Conservation (phyloP, 129 eudicot species). For the Logfia minima region DNA sequence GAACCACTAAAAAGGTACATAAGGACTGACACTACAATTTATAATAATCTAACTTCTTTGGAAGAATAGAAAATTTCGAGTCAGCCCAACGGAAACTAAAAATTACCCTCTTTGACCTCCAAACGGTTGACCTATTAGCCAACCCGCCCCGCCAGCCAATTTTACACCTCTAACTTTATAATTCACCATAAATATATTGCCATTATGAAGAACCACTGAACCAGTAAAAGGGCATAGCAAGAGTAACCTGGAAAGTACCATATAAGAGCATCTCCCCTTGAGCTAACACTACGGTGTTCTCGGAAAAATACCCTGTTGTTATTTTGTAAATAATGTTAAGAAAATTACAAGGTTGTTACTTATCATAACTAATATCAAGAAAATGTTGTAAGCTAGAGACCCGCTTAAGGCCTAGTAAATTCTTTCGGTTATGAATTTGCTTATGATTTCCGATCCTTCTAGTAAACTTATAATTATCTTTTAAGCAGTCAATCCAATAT, state of each 20-base stretch:
- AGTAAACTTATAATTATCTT: background rate
- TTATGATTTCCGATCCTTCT: slow-evolving; percentile 23
- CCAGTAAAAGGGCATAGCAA: background rate
- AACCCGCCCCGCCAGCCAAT: background rate
- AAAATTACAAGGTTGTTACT: slow-evolving; percentile 19
- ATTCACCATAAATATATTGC: background rate
- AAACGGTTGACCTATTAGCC: background rate
- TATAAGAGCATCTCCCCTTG: slow-evolving; percentile 88
- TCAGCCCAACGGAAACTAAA: background rate
- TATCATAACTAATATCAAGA: background rate
- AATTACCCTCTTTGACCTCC: background rate
- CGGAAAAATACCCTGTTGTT: slow-evolving; percentile 86
- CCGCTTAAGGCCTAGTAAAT: background rate
- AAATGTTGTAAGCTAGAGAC: background rate
- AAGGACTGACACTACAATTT: too few relatives aligned
- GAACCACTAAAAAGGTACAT: too few relatives aligned
- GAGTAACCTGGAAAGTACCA: slow-evolving; percentile 79
- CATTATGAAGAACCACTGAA: slow-evolving; percentile 19
- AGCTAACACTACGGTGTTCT: slow-evolving; percentile 92
- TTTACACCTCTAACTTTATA: too few relatives aligned
- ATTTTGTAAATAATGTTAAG: slow-evolving; percentile 72
- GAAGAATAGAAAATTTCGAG: background rate
- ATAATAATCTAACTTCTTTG: too few relatives aligned
- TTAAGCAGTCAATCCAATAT: background rate
- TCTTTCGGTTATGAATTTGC: background rate